Conservation (phyloP, 805 yeast genomes). For the Candida maris region DNA sequence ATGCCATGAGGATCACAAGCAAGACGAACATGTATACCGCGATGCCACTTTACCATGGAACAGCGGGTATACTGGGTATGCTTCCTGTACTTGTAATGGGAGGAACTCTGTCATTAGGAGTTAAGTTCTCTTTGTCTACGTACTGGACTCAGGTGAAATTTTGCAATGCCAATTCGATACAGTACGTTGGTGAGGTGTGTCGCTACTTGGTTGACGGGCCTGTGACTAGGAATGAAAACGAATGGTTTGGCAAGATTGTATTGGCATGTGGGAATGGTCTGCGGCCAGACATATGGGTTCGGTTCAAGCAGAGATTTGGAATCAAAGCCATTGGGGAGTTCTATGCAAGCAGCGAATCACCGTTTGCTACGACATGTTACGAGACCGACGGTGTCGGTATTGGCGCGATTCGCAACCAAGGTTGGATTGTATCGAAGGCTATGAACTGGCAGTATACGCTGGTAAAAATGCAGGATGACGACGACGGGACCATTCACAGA, state of each 20-base stretch:
- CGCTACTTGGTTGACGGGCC: conserved; percentile 71
- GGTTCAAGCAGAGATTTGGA: conserved; percentile 72
- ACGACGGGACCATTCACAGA: conserved; percentile 66
- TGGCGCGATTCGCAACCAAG: conserved; percentile 79
- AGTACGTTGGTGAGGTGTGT: conserved; percentile 94
- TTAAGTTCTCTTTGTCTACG: conserved; percentile 75
- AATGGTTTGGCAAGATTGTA: conserved; percentile 36
- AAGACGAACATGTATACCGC: conserved; percentile 72
- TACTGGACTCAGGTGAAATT: conserved; percentile 88
- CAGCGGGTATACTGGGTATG: conserved; percentile 84
- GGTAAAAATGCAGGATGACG: conserved; percentile 77
- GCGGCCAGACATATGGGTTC: conserved; percentile 82
- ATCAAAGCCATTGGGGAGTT: conserved; percentile 81
- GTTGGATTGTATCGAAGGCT: conserved; percentile 69
- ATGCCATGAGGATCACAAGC: conserved; percentile 55
- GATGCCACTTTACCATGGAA: conserved; percentile 94
- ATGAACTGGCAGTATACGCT: conserved; percentile 54
- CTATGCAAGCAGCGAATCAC: conserved; percentile 91
- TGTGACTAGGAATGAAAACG: conserved; percentile 21
- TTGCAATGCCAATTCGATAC: conserved; percentile 72
- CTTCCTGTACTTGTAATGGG: conserved; percentile 60
- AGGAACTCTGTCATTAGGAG: conserved; percentile 72
- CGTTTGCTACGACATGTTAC: conserved; percentile 77
- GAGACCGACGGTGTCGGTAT: conserved; percentile 62
- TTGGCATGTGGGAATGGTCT: conserved; percentile 91